phyloP scores from a whole-genome alignment of 352 stramenopile species.

The Phytophthora capsici region DNA sequence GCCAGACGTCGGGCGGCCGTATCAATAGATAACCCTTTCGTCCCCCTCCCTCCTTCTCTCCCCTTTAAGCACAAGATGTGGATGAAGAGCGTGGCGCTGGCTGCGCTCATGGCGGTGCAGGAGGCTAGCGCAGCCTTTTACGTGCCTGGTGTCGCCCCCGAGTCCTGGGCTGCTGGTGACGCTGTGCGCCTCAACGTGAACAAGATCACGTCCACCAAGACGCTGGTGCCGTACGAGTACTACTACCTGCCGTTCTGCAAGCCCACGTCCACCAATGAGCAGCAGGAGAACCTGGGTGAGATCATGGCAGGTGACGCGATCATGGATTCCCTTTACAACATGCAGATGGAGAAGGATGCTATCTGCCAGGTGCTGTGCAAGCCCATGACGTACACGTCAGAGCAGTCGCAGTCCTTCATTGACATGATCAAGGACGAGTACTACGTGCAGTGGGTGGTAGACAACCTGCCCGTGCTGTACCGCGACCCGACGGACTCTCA shows the following conservation, averaged over 20 bases:
- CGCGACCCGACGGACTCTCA: slow-evolving; percentile 74
- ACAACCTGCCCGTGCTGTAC: slow-evolving; percentile 92
- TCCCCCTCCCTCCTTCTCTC: slow-evolving; percentile 1
- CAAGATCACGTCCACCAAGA: slow-evolving; percentile 98
- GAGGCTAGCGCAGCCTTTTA: slow-evolving; percentile 74
- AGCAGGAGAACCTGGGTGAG: slow-evolving; percentile 93
- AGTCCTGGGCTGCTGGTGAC: slow-evolving; percentile 85
- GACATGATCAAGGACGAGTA: slow-evolving; percentile 96
- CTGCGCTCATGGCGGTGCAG: slow-evolving; percentile 25
- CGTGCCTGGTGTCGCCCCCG: slow-evolving; percentile 83
- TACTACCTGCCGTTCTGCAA: slow-evolving; percentile 97
- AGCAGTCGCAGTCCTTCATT: slow-evolving; percentile 86
- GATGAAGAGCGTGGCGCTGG: slow-evolving; percentile 41
- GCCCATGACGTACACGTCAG: slow-evolving; percentile 80
- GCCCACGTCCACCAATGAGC: slow-evolving; percentile 78
- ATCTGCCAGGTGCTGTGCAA: slow-evolving; percentile 92
- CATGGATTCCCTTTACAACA: slow-evolving; percentile 90
- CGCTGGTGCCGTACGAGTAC: slow-evolving; percentile 98
- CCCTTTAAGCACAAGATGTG: slow-evolving; percentile 30
- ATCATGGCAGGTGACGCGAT: slow-evolving; percentile 93
- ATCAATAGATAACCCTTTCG: slow-evolving; percentile 12
- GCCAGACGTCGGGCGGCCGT: slow-evolving; percentile 14
- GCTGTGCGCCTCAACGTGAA: slow-evolving; percentile 96
- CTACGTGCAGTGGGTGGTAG: slow-evolving; percentile 94
- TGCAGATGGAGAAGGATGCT: slow-evolving; percentile 91